Base-by-base conservation (phyloP, 2,329 filamentous ascomycete genomes). In the Pseudogymnoascus sp. region DNA sequence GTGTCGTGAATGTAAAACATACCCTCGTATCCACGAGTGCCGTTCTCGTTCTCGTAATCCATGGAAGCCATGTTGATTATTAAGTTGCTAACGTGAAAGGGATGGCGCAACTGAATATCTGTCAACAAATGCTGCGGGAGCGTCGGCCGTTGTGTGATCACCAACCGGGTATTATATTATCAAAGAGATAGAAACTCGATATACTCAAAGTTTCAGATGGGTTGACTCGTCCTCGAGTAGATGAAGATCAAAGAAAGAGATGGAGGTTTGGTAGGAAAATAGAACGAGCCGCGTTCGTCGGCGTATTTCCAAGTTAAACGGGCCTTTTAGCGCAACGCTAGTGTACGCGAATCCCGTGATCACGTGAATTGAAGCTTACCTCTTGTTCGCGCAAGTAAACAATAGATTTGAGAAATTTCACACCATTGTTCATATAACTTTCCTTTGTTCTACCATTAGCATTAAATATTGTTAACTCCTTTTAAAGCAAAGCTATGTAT, bases 11-110 rank as follows among this genome's bases (percentile, higher is more conserved):
- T 25, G 21, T 29, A n/a, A 61, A 45, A 70, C 79, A 69, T 77
- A 87, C 85, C 85, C 71, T 87, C 85, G 67, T 86, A 87, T 65
- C 82, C 27, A 61, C 72, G 84, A 74, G 86, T 82, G 71, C 83
- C 84, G 70, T 85, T 86, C 66, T 84, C 82, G 72, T 82, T 83
- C 74, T 88, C 85, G 74, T 88, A 88, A 72, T 88, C 85, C 85
- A 88, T 88, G 67, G 84, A 82, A 66, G 84, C 85, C 71, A 73
- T 73, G 61, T 60, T 70, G 67, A 55, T 55, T 52, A 67, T 48
- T 62, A 65, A 55, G 42, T 66, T 65, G 62, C 64, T 64, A 60
- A 60, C 37, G 63, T 65, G 25, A 61, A 61, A 48, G 45, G 27
- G 45, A 55, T 55, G 45, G 27, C n/a, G 45, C 33, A 55, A n/a